phyloP scores from a whole-genome alignment of 768 basidiomycete species.

The Collybia sp. region DNA sequence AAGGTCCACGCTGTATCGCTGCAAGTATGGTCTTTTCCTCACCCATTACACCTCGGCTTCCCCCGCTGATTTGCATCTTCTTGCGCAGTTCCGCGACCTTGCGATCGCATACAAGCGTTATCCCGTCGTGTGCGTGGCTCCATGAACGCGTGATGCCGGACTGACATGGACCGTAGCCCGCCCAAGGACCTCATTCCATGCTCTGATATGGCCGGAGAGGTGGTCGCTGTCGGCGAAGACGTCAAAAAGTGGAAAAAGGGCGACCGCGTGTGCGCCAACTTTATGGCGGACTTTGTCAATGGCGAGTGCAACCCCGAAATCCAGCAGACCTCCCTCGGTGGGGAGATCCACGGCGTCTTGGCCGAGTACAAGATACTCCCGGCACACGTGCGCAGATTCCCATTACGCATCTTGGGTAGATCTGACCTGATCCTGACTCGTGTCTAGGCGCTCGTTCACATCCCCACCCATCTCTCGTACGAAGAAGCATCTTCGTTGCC shows the following conservation, averaged over 20 bases:
- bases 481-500: constrained; percentile 65
- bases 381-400: constrained; percentile 23
- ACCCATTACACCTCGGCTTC: not conserved
- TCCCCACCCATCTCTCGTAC: constrained; percentile 55
- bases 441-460: constrained; percentile 38
- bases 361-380: constrained; percentile 46
- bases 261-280: constrained; percentile 52
- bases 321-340: constrained; percentile 34
- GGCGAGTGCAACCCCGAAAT: constrained; percentile 31
- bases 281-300: constrained; percentile 38
- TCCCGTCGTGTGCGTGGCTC: constrained; percentile 21
- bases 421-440: not conserved
- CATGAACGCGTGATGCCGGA: not conserved
- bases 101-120: constrained; percentile 33
- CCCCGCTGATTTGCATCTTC: not conserved
- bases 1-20: constrained; percentile 52
- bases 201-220: constrained; percentile 53
- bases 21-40: constrained; percentile 24
- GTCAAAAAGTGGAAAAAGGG: constrained; percentile 44
- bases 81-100: constrained; percentile 42
- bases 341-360: constrained; percentile 41
- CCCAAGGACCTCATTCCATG: constrained; percentile 23
- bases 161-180: not conserved
- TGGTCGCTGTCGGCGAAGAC: constrained; percentile 39
- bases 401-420: not conserved